Conservation (phyloP, 441 rosid genomes). For the Theobroma grandiflorum region DNA sequence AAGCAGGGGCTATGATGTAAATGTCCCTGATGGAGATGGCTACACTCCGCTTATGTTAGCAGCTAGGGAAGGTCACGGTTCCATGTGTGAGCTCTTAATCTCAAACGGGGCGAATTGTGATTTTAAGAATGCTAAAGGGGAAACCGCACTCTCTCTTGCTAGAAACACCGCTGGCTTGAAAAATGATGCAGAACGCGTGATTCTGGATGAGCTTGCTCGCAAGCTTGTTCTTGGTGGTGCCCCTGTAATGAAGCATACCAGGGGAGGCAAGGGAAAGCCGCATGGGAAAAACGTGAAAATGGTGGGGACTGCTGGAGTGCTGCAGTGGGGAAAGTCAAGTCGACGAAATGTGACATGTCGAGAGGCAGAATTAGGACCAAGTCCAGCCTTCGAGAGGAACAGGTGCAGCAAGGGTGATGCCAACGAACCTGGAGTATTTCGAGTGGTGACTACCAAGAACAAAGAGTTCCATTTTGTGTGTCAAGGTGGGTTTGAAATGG, state of each 20-base stretch:
- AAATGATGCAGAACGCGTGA: conserved; percentile 59
- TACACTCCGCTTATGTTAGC: conserved; percentile 97
- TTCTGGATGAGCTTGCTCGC: conserved; percentile 77
- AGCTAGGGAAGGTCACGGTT: conserved; percentile 76
- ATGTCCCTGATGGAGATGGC: conserved; percentile 75
- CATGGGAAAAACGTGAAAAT: conserved; percentile 69
- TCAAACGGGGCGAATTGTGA: conserved; percentile 67
- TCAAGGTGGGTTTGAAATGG: conserved; percentile 78
- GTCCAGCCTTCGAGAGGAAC: conserved; percentile 57
- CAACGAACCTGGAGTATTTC: conserved; percentile 64
- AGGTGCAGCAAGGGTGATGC: conserved; percentile 51
- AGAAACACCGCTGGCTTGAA: conserved; percentile 30
- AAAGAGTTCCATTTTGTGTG: conserved; percentile 87
- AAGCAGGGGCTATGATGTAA: conserved; percentile 77
- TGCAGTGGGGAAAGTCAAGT: conserved; percentile 85
- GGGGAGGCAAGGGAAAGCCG: conserved; percentile 78
- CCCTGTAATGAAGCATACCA: conserved; percentile 74
- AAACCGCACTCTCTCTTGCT: conserved; percentile 71
- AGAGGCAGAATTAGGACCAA: conserved; percentile 68
- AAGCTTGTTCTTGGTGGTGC: conserved; percentile 63
- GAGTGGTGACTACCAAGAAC: conserved; percentile 70
- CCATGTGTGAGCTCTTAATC: conserved; percentile 71
- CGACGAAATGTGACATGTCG: conserved; percentile 70
- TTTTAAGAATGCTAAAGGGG: conserved; percentile 65
- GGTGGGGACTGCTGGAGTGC: conserved; percentile 59